Conservation (phyloP, 2,329 filamentous ascomycete species). For the Pseudocercospora eumusae region DNA sequence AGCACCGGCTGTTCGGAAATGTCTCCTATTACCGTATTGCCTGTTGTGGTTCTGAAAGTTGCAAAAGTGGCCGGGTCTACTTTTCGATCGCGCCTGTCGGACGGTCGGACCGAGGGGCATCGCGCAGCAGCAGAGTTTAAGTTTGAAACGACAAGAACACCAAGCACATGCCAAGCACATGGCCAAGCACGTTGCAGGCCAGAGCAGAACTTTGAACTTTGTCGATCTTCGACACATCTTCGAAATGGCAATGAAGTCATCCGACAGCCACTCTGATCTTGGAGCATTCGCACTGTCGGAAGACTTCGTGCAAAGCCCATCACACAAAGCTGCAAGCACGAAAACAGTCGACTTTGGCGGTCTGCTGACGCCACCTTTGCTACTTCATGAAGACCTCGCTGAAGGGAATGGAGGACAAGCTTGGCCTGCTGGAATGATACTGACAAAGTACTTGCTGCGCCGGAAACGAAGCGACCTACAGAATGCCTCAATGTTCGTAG, state of each 20-base stretch:
- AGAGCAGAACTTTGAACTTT: neutral
- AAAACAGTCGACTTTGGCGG: slow-evolving; percentile 67
- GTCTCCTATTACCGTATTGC: too few species aligned
- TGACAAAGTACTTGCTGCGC: slow-evolving; percentile 81
- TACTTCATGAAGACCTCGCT: slow-evolving; percentile 80
- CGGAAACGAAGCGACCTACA: slow-evolving; percentile 65
- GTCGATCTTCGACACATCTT: slow-evolving; percentile 7
- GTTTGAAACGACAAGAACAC: too few species aligned
- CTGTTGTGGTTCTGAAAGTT: neutral
- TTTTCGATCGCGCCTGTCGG: too few species aligned
- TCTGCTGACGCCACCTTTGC: slow-evolving; percentile 67
- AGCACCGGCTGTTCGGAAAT: too few species aligned
- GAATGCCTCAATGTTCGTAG: slow-evolving; percentile 70
- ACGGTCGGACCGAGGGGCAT: too few species aligned
- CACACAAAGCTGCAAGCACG: slow-evolving; percentile 55
- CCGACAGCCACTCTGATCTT: slow-evolving; percentile 16
- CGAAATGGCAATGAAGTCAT: slow-evolving; percentile 11
- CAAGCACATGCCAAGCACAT: slow-evolving; percentile 13
- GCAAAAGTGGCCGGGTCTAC: too few species aligned
- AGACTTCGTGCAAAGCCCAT: slow-evolving; percentile 58
- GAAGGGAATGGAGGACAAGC: slow-evolving; percentile 90
- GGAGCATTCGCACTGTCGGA: slow-evolving; percentile 49
- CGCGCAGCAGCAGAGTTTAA: neutral
- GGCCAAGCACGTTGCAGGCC: neutral
- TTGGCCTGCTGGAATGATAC: slow-evolving; percentile 90